These are phyloP conservation scores for Populus deltoides DNA, from an alignment of 345 rosid species.

Conservation along the genomic window DNA sequence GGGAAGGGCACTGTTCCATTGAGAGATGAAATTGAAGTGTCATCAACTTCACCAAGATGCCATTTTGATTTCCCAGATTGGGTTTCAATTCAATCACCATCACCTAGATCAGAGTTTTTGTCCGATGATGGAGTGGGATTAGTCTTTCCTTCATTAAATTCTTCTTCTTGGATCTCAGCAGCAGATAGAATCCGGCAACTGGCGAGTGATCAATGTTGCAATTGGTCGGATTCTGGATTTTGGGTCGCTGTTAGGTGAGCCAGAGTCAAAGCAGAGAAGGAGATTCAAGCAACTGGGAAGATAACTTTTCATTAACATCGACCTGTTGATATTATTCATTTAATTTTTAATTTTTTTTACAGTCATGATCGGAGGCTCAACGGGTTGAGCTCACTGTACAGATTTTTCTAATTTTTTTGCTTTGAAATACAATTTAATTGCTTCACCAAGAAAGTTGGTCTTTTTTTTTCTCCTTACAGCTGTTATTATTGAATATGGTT, in stretches of 20 bases:
- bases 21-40: not conserved
- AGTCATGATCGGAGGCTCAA: not conserved
- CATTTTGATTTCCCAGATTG: conserved; percentile 25
- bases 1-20: conserved; percentile 4
- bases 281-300: not conserved
- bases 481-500: not conserved
- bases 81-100: conserved; percentile 11
- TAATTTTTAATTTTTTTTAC: not conserved
- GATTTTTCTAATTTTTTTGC: not conserved
- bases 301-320: not conserved
- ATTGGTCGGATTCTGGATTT: conserved; percentile 8
- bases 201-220: conserved; percentile 3
- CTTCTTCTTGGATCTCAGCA: not conserved
- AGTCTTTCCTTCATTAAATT: conserved; percentile 5
- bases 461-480: too few species aligned
- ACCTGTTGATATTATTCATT: conserved; percentile 9
- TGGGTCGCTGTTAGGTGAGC: conserved; percentile 24
- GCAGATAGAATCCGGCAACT: conserved; percentile 23
- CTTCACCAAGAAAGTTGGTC: too few species aligned
- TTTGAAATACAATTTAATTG: not conserved
- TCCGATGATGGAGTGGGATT: not conserved
- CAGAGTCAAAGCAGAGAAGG: not conserved
- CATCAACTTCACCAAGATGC: conserved; percentile 13
- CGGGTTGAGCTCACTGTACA: not conserved
- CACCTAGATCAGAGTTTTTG: conserved; percentile 11